Evolutionary conservation across 163 green algal species (phyloP).

Genomic region (Smithsoniella earleae): DNA sequence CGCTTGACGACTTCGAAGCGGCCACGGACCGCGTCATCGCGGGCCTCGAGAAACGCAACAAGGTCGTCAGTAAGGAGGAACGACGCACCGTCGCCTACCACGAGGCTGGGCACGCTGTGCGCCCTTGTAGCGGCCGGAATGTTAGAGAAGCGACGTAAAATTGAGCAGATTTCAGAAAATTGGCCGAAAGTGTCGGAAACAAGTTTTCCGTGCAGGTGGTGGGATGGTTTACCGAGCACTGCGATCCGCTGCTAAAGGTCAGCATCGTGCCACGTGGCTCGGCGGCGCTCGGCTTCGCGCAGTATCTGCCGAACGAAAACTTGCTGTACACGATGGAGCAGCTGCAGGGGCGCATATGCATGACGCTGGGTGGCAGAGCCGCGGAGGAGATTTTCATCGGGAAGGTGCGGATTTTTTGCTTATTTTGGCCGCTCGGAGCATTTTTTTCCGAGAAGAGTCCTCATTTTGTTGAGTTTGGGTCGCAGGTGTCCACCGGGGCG

Average conservation of each 20-base stretch:
- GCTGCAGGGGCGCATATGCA: slow-evolving; percentile 91
- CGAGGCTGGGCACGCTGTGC: slow-evolving; percentile 84
- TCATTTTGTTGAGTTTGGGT: neutral
- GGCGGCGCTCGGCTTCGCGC: slow-evolving; percentile 92
- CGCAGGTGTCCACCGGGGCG: slow-evolving; percentile 55
- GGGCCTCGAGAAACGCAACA: slow-evolving; percentile 96
- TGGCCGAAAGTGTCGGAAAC: no score
- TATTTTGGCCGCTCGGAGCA: neutral
- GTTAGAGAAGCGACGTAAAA: no score
- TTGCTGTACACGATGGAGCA: slow-evolving; percentile 93
- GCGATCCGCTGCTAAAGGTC: slow-evolving; percentile 98
- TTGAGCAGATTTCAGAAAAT: no score
- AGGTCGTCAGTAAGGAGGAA: slow-evolving; percentile 72
- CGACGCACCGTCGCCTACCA: slow-evolving; percentile 92
- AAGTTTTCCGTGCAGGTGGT: slow-evolving; percentile 53
- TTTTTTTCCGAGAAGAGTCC: neutral
- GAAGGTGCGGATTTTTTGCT: slow-evolving; percentile 48
- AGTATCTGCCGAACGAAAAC: slow-evolving; percentile 99
- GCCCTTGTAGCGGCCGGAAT: no score
- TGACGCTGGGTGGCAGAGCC: slow-evolving; percentile 87
- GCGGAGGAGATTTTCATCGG: slow-evolving; percentile 95
- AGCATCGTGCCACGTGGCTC: slow-evolving; percentile 93
- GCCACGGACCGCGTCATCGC: slow-evolving; percentile 96
- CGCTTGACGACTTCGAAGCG: slow-evolving; percentile 77
- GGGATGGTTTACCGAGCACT: slow-evolving; percentile 94